Evolutionary conservation across 2,329 filamentous ascomycete genomes (phyloP), one percentile per base, ranked within the genome.

Genomic region (Fonsecaea pugnacius): DNA sequence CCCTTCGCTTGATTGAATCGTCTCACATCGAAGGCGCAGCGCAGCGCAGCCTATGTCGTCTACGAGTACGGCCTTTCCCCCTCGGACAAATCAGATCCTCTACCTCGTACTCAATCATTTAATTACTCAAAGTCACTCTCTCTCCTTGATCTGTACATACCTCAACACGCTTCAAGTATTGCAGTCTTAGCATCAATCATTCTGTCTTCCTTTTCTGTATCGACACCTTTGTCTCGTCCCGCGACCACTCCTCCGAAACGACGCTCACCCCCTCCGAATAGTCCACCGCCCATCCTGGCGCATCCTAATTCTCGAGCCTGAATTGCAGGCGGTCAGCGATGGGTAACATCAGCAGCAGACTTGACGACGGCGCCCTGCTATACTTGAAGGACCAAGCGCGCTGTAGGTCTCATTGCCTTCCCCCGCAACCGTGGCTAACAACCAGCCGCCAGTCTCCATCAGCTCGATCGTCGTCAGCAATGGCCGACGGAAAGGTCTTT

Each of bases 321-420:
- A 63, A 24, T 30, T 21, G 18, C 61, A 62, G 66, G 63, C 63
- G 16, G 46, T 57, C 60, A 58, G 60, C 52, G 38, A 99, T 99
- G 95, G 95, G 95, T 75, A 92, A 90, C 82, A 89, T 97, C 79
- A 89, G 87, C 78, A 97, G 93, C 83, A 90, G 88, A 79, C 88
- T 89, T 73, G 93, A 96, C 73, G 93, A 97, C 74, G 91, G 88
- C 76, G 85, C 87, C 72, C 80, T 87, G 73, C 82, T 98, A 76
- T 96, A 90, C 77, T 83, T 98, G 75, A 90, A 91, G 81, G 95
- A 99, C 77, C 95, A 96, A 83, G 91, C 87, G 77, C 88, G 92
- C 84, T 87, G 95, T 98, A 84, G 76, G 89, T 81, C 35, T 10
- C 50, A 64, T 60, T 57, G 63, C 62, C 57, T 58, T 69, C 63